Conservation (phyloP, 441 rosid genomes). For the Mallotus japonicus region DNA sequence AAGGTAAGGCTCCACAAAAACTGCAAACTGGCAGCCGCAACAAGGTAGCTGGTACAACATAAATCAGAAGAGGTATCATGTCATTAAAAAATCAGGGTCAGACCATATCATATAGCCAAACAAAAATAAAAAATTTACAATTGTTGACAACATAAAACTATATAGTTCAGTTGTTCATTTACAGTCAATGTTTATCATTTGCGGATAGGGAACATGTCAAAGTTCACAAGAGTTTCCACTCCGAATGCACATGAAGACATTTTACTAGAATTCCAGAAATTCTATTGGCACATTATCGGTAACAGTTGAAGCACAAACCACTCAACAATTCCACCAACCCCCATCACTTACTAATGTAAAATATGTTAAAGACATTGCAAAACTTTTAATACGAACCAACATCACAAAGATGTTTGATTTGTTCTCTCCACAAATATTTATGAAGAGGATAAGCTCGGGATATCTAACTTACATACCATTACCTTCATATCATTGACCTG, state of each 20-base stretch:
- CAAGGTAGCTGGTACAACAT: constrained; percentile 61
- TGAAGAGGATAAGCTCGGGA: background rate
- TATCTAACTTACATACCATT: background rate
- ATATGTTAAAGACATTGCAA: background rate
- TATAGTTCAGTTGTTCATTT: background rate
- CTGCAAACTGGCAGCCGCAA: constrained; percentile 76
- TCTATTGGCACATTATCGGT: background rate
- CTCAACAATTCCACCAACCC: background rate
- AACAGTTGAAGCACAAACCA: background rate
- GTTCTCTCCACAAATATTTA: background rate
- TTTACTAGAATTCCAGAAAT: background rate
- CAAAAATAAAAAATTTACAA: no score
- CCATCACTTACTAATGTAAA: background rate
- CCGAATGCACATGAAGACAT: background rate
- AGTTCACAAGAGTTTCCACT: background rate
- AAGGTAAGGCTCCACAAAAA: constrained; percentile 65
- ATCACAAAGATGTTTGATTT: background rate
- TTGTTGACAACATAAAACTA: background rate
- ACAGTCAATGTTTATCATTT: background rate
- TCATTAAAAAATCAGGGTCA: constrained; percentile 14
- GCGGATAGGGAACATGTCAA: background rate
- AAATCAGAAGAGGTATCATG: constrained; percentile 23
- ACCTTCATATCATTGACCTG: background rate
- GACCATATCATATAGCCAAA: background rate
- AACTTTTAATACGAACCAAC: background rate